Base-by-base conservation (phyloP, 768 basidiomycete species). In the Lactarius akahatsu region DNA sequence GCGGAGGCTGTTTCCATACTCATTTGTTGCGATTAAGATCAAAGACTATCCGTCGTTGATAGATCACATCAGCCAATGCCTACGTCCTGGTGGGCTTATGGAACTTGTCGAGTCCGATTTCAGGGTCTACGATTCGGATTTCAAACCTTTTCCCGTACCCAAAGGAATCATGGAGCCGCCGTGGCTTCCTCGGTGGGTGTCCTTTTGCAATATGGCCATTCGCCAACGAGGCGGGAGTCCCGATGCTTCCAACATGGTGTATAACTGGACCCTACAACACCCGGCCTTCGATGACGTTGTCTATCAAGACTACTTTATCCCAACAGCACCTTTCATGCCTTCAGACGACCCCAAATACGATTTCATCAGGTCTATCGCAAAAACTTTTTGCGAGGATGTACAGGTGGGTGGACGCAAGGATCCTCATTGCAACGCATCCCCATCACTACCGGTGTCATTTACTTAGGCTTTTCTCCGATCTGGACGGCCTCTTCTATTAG, bases 81-180 rank as follows among this genome's bases (percentile, higher is more conserved):
- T 93, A 54, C 83, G 89, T 55, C 89, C 90, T 1, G 85, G 85
- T 30, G 91, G 91, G 34, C 78, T 92, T 34, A 73, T 90, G 64
- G 80, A 87, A 59, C 67, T 91, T 18, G 77, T 83, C 61, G 91
- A 93, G 77, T 89, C 85, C 71, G 88, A 89, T 60, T 92, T 89
- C 72, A 73, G 77, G 64, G 77, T 84, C 20, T 86, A 90, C 70
- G 87, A 86, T 69, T 64, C 64, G 20, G 76, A 88, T 65, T 80
- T 80, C 69, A 73, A 73, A 26, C 79, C 78, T 4, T 74, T 87
- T 47, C 72, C 80, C n/a, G 71, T 79, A 1, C 79, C 79, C 7
- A 77, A 80, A 0, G 76, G 81, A 38, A 73, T 79, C 57, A 73
- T 84, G 43, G 77, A 76, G 3, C 78, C 79, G 7, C 86, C 89